Evolutionary conservation across 371 early-diverging fungal genomes (phyloP), one percentile per base, ranked within the genome.

Genomic region (Fennellomyces sp.): DNA sequence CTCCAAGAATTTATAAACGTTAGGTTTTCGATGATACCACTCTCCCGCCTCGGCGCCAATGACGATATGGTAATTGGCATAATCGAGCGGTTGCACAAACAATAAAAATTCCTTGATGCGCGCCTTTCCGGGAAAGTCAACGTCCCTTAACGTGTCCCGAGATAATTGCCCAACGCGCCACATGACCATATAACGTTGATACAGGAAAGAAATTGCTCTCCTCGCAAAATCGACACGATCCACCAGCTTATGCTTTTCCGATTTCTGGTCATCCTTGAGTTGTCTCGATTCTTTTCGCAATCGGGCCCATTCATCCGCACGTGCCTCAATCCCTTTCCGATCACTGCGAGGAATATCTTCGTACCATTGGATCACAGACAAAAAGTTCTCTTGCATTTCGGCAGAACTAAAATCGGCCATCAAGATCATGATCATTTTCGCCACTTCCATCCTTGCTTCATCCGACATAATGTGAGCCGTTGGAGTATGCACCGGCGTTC

Each of bases 101-200:
- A 19, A 25, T 19, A 39, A 45, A 3, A 45, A 45, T 4, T 45
- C 23, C 12, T 21, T 17, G 29, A 60, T 60, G 26, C 52, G 36
- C 3, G 27, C 52, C 15, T 45, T 19, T 1, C 52, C 52, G 15
- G 60, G 60, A 23, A 60, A 60, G 21, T 60, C 52, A 1, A 60
- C 41, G 38, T 60, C 60, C 8, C 15, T 36, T 8, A 60, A 52
- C 4, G 38, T 23, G 4, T 60, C 52, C 10, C 60, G 25, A 5
- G 60, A 41, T 10, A 50, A n/a, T 28, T 52, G 60, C 2, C 41
- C 52, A 15, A 52, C 38, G 21, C 60, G 52, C 60, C 60, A 60
- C 6, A 60, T 29, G 0, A 51, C 36, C 60, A 60, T 60, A 28
- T 51, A 60, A 11, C 39, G 31, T 29, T 60, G 60, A 12, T 60